A percentile compares a stretch with the other conserved stretches of the same genome.
These are phyloP conservation scores for Kandelia obovata DNA, from an alignment of 345 rosid genomes.

Conservation along the genomic window DNA sequence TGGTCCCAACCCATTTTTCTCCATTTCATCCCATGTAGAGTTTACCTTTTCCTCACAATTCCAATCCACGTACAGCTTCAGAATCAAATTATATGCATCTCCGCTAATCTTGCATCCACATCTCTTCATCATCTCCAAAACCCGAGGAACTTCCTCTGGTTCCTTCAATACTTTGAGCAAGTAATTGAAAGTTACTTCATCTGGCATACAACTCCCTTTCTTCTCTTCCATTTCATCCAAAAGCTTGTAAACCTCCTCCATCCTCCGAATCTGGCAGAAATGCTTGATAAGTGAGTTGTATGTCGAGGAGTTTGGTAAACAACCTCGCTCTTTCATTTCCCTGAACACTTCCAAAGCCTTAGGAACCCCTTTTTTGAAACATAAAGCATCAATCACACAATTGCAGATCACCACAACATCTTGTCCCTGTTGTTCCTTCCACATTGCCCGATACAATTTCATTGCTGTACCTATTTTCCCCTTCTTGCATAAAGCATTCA, in stretches of 20 bases:
- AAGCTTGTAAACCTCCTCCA: constrained; percentile 59
- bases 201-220: constrained; percentile 52
- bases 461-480: constrained; percentile 74
- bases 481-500: constrained; percentile 72
- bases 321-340: constrained; percentile 49
- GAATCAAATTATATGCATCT: constrained; percentile 58
- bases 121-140: constrained; percentile 58
- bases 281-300: constrained; percentile 82
- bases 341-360: constrained; percentile 53
- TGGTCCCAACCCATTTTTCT: constrained; percentile 60
- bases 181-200: constrained; percentile 60
- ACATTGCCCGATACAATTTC: constrained; percentile 63
- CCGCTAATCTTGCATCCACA: constrained; percentile 47
- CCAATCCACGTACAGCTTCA: constrained; percentile 61
- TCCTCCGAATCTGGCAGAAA: constrained; percentile 63
- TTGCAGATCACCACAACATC: constrained; percentile 70
- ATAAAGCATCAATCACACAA: constrained; percentile 71
- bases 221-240: constrained; percentile 57
- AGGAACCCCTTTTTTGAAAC: constrained; percentile 84
- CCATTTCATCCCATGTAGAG: constrained; percentile 64
- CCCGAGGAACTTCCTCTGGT: constrained; percentile 43
- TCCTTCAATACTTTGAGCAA: constrained; percentile 55
- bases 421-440: constrained; percentile 47
- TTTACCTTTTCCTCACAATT: constrained; percentile 44
- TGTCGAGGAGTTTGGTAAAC: constrained; percentile 54